phyloP scores from a whole-genome alignment of 2,329 filamentous ascomycete species.

The Karstenula rhodostoma region DNA sequence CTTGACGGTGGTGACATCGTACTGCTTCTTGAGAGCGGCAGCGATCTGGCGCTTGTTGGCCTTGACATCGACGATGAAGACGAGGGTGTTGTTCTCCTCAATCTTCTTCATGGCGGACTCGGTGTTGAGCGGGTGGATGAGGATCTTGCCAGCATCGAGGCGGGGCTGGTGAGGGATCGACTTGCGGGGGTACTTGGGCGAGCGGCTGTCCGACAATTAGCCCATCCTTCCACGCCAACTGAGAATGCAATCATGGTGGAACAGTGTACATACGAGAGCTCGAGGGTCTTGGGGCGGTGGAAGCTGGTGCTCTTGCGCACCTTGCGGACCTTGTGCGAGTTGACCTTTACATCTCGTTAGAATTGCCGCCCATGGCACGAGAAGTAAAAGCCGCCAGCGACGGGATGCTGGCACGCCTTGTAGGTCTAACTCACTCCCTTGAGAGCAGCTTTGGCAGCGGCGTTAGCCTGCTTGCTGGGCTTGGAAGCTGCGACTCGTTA shows the following conservation, averaged over 20 bases:
- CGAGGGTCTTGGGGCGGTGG: slow-evolving; percentile 97
- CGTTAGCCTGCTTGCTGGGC: slow-evolving; percentile 77
- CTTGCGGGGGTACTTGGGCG: slow-evolving; percentile 97
- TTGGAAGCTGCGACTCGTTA: slow-evolving; percentile 61
- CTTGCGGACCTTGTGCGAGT: slow-evolving; percentile 90
- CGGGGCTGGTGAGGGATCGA: slow-evolving; percentile 87
- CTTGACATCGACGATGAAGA: slow-evolving; percentile 90
- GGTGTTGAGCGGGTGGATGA: slow-evolving; percentile 97
- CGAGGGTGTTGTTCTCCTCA: slow-evolving; percentile 99
- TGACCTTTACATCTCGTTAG: slow-evolving; percentile 62
- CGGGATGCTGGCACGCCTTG: slow-evolving; percentile 59
- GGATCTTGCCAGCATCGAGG: slow-evolving; percentile 97
- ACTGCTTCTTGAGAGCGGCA: slow-evolving; percentile 96
- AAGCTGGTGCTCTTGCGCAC: slow-evolving; percentile 91
- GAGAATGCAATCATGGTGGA: not conserved
- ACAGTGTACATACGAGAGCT: slow-evolving; percentile 66
- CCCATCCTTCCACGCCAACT: not conserved
- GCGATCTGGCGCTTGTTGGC: slow-evolving; percentile 99
- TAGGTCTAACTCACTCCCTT: slow-evolving; percentile 78
- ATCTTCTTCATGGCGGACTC: slow-evolving; percentile 99
- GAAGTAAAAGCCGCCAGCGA: slow-evolving; percentile 61
- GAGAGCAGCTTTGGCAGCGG: slow-evolving; percentile 94
- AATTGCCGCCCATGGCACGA: slow-evolving; percentile 45
- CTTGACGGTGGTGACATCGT: slow-evolving; percentile 98
- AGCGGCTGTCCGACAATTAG: slow-evolving; percentile 57